Percentiles rank a stretch among this genome's conserved stretches.
These are phyloP conservation scores for Rhizopogon roseolus DNA, from an alignment of 768 basidiomycete species.

Conservation along the genomic window DNA sequence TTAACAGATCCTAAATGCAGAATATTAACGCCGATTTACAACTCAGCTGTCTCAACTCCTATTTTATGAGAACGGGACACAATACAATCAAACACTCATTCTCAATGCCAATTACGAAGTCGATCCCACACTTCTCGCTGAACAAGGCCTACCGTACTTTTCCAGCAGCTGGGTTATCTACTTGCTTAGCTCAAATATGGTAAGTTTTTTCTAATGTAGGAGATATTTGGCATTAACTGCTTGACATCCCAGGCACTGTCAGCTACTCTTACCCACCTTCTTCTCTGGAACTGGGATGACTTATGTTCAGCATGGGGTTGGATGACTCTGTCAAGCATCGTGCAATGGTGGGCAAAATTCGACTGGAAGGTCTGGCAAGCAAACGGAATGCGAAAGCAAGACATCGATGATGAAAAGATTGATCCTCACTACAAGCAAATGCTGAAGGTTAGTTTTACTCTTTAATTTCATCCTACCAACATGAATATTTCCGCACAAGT, in stretches of 20 bases:
- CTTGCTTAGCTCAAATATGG: slow-evolving; percentile 38
- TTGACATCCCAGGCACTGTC: slow-evolving; percentile 20
- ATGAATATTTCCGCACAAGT: slow-evolving; percentile 4
- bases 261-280: slow-evolving; percentile 48
- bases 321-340: slow-evolving; percentile 30
- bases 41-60: slow-evolving; percentile 33
- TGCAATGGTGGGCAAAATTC: slow-evolving; percentile 28
- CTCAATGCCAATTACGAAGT: slow-evolving; percentile 35
- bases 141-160: slow-evolving; percentile 35
- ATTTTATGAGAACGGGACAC: slow-evolving; percentile 42
- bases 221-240: background rate
- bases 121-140: slow-evolving; percentile 32
- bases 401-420: slow-evolving; percentile 28
- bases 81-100: slow-evolving; percentile 45
- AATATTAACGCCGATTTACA: background rate
- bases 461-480: background rate
- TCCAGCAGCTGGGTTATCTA: slow-evolving; percentile 44
- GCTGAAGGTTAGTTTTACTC: slow-evolving; percentile 34
- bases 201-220: background rate
- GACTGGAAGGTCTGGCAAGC: slow-evolving; percentile 34
- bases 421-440: slow-evolving; percentile 49
- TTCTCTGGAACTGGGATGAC: slow-evolving; percentile 51
- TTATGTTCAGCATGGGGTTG: slow-evolving; percentile 43
- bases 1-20: background rate
- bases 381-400: slow-evolving; percentile 15